Evolutionary conservation across 106 monocot species (phyloP), one percentile per base, ranked within the genome.

Genomic region (Dioscorea dumetorum): DNA sequence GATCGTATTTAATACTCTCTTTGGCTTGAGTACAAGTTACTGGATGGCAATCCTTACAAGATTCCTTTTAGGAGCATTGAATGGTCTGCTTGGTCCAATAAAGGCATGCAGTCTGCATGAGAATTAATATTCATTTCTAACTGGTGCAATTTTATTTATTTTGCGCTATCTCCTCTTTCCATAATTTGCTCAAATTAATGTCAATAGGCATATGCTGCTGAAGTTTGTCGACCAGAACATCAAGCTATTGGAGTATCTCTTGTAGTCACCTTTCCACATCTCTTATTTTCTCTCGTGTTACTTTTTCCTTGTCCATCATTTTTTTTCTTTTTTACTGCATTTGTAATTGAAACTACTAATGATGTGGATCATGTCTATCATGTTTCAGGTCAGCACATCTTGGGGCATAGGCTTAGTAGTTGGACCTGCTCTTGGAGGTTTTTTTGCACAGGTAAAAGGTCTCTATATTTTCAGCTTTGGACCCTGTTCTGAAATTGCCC

Each of bases 41-140:
- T 88, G 88, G 91, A 95, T 91, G 91, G 95, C 91, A 65, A 86
- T 95, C 69, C 59, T 68, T 23, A 91, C 84, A 54, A 85, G 95
- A 74, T 84, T 91, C 54, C 82, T 86, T 67, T 88, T 95, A 67
- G 95, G 95, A 75, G 60, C 73, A 67, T 68, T 91, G 22, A 95
- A 91, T 82, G 95, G 91, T 19, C 66, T 88, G 24, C 76, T 81
- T 72, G 80, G 75, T 2, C 71, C 80, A 9, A 67, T 81, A 31
- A 81, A 76, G 53, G 80, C 76, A 72, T 58, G 23, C 19, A 48
- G 60, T 4, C 56, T 69, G 11, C 19, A 41, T 41, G 41, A 41
- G 9, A 8, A 41, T 41, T 41, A 41, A 41, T 10, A 41, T 6
- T 41, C 41, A 41, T 41, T 41, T 41, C 41, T 41, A 41, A 41